Evolutionary conservation across 2,329 filamentous ascomycete species (phyloP), one percentile per base, ranked within the genome.

Genomic region (Colletotrichum echinochloae): DNA sequence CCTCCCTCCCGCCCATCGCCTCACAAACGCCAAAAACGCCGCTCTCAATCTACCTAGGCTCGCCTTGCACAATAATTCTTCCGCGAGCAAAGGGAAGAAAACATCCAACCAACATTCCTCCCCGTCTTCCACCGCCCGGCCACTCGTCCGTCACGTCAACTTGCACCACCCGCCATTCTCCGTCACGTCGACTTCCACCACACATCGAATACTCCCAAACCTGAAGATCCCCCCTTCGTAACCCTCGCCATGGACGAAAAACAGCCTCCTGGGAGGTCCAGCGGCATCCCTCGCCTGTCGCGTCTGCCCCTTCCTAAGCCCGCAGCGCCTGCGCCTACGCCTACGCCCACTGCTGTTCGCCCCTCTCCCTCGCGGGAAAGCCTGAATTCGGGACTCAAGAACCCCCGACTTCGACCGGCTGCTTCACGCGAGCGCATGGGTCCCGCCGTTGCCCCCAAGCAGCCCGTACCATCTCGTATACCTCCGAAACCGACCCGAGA

Each of bases 351-450:
- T 12, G 65, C 73, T 18, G 66, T 80, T 67, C 77, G 79, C 5
- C 71, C 76, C 23, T 72, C 74, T 4, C 74, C 78, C 5, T 79
- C 80, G 0, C 73, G 76, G 44, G 78, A 80, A 37, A 77, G 74
- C 48, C 66, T 79, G 44, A 67, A 59, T 26, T 63, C 74, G 18
- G 55, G 68, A 4, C 44, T 71, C 37, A 33, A 72, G n/a, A 65
- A 37, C 70, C 80, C 33, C 76, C 81, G n/a, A 63, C 80, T 55
- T 84, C 84, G 4, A 81, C 69, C 82, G 79, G 70, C 76, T 84
- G 44, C 78, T 14, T 73, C 73, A 1, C 72, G 74, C 41, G 74
- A 76, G 55, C 73, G 77, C 11, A 60, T 78, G 18, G 66, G 12
- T 57, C 63, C 62, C n/a, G 51, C 44, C 44, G 73, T 62, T 20